Evolutionary conservation across 1,139 yeast species (phyloP).

Genomic region (Sugiyamaella castrensis): DNA sequence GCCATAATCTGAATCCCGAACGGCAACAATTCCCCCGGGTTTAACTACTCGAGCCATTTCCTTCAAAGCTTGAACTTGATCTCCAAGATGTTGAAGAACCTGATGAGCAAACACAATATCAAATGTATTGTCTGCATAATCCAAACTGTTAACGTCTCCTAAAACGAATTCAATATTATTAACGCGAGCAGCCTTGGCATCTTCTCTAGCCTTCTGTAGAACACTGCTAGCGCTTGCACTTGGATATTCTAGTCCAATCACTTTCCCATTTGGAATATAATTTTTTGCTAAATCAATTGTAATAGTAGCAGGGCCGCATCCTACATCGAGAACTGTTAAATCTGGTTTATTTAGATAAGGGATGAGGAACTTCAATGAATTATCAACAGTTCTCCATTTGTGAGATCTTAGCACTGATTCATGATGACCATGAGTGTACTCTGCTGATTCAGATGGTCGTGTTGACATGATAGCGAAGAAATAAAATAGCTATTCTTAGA

Average conservation of each 20-base stretch:
- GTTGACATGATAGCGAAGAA: not conserved
- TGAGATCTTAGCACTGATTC: conserved; percentile 35
- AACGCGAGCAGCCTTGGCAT: conserved; percentile 21
- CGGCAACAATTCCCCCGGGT: conserved; percentile 34
- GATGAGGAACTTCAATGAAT: conserved; percentile 36
- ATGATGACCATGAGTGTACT: conserved; percentile 30
- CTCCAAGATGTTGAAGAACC: conserved; percentile 41
- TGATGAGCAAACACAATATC: conserved; percentile 45
- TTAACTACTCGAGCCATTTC: conserved; percentile 32
- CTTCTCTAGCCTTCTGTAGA: conserved; percentile 33
- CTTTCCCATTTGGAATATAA: conserved; percentile 33
- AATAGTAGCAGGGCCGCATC: conserved; percentile 47
- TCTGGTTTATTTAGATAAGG: conserved; percentile 36
- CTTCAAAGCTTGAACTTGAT: conserved; percentile 34
- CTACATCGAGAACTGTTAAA: conserved; percentile 41
- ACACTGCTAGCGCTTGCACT: conserved; percentile 30
- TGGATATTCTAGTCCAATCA: conserved; percentile 42
- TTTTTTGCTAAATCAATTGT: conserved; percentile 41
- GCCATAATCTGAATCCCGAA: conserved; percentile 38
- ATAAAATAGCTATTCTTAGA: too few species aligned
- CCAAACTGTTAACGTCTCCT: conserved; percentile 39
- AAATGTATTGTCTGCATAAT: conserved; percentile 41
- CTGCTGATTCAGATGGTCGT: conserved; percentile 8
- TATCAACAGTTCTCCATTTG: conserved; percentile 40
- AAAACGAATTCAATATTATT: conserved; percentile 34